Percentiles rank a stretch among this genome's conserved stretches.
Evolutionary conservation across 441 rosid species (phyloP).

Genomic region (Adansonia madagascariensis): DNA sequence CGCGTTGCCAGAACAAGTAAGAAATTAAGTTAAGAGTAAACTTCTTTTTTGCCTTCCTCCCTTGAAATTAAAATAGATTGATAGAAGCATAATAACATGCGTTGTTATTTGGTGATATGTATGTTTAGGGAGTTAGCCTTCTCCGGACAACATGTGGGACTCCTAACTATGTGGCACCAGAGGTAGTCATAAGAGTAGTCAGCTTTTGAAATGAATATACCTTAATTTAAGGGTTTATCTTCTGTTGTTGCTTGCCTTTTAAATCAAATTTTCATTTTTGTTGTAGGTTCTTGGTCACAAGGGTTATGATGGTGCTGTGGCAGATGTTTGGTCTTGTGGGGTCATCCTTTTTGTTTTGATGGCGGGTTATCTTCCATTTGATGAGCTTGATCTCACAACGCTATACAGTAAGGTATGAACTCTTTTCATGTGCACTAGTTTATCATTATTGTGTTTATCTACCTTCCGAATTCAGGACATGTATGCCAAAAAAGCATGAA

Average conservation of each 20-base stretch:
- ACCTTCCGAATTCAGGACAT: not conserved
- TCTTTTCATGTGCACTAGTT: conserved; percentile 20
- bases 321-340: conserved; percentile 98
- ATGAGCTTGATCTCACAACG: conserved; percentile 94
- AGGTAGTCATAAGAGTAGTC: conserved; percentile 49
- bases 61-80: not conserved
- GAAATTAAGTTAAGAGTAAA: conserved; percentile 17
- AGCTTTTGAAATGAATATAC: not conserved
- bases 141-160: conserved; percentile 96
- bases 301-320: conserved; percentile 92
- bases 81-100: conserved; percentile 16
- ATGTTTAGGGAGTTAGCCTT: conserved; percentile 76
- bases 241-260: not conserved
- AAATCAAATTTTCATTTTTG: conserved; percentile 24
- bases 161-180: conserved; percentile 97
- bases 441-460: conserved; percentile 5
- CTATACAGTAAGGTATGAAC: conserved; percentile 88
- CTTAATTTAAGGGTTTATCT: not conserved
- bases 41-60: not conserved
- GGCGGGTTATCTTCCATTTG: conserved; percentile 98
- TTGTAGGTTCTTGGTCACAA: conserved; percentile 88
- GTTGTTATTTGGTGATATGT: conserved; percentile 32
- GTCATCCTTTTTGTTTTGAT: conserved; percentile 86
- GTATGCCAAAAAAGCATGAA: not conserved
- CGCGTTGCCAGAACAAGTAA: conserved; percentile 84